Evolutionary conservation across 2,329 filamentous ascomycete genomes (phyloP), one percentile per base, ranked within the genome.

Genomic region (Arthrinium phaeospermum): DNA sequence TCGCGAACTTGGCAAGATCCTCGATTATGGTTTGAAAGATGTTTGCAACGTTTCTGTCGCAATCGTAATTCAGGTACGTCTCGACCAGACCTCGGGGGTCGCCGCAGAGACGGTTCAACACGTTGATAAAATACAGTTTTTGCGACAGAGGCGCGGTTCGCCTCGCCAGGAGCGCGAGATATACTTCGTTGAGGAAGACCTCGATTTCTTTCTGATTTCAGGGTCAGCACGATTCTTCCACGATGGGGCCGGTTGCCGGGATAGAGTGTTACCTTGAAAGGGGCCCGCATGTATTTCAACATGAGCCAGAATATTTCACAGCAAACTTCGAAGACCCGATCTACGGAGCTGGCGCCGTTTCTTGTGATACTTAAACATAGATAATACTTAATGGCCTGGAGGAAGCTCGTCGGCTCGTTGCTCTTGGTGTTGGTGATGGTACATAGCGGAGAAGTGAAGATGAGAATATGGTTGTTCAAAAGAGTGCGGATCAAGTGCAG

Each of bases 221-320:
- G 57, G 34, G 22, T 64, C 24, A 64, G 57, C 12, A n/a, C 67
- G 47, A 22, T n/a, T 4, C 44, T 24, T n/a, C 13, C 12, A 30
- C 44, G n/a, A n/a, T 34, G 22, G n/a, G 37, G 34, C 2, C 16
- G 68, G 51, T n/a, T n/a, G 57, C 3, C 4, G 10, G 34, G 24
- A 8, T 22, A 22, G 24, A n/a, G 16, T 83, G 87, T 73, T 79
- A 93, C 92, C 91, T 99, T 99, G 83, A 99, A 93, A 74, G 95
- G 93, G 2, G 96, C 93, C 74, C 97, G 91, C 90, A 99, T 93
- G 78, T 94, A 93, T 81, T 97, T 97, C 61, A 98, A 85, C 92
- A 98, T 98, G 72, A 98, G 87, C 95, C 95, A 99, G 81, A 99
- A 99, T 44, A 98, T 97, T 81, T 99, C 96, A 78, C 94, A 95